These are phyloP conservation scores for Nakataea oryzae DNA, from an alignment of 2,329 filamentous ascomycete species.

Conservation along the genomic window DNA sequence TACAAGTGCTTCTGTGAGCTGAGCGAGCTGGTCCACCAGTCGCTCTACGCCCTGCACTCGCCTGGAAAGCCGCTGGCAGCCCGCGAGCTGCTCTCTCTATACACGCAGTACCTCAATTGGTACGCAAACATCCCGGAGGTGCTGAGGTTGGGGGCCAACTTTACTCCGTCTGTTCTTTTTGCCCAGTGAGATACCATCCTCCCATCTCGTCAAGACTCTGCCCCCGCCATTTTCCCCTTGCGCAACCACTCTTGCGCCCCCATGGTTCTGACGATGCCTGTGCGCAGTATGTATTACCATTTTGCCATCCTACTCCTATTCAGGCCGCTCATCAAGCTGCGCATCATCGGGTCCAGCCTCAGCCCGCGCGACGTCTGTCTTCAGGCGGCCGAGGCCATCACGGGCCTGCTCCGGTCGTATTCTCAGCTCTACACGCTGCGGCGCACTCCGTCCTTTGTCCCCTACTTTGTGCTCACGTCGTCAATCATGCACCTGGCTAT, in stretches of 20 bases:
- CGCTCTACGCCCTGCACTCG: slow-evolving; percentile 61
- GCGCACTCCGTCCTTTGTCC: slow-evolving; percentile 50
- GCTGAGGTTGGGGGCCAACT: slow-evolving; percentile 55
- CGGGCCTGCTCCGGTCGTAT: slow-evolving; percentile 44
- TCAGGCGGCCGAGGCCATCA: slow-evolving; percentile 49
- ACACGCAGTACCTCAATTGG: slow-evolving; percentile 62
- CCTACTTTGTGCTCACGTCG: slow-evolving; percentile 51
- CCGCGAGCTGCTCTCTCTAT: slow-evolving; percentile 50
- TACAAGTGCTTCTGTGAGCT: slow-evolving; percentile 62
- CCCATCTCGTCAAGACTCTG: neutral
- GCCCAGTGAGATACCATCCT: slow-evolving; percentile 48
- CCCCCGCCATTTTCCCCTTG: neutral
- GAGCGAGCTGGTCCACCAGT: slow-evolving; percentile 63
- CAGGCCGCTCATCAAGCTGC: slow-evolving; percentile 56
- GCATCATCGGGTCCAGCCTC: slow-evolving; percentile 52
- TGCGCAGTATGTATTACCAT: slow-evolving; percentile 56
- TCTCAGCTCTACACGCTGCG: slow-evolving; percentile 47
- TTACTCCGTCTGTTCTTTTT: slow-evolving; percentile 62
- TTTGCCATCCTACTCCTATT: slow-evolving; percentile 65
- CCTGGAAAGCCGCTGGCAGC: slow-evolving; percentile 56
- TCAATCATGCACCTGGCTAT: slow-evolving; percentile 51
- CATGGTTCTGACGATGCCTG: slow-evolving; percentile 4
- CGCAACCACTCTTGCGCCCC: neutral
- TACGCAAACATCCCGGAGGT: slow-evolving; percentile 57
- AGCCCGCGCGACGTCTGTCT: slow-evolving; percentile 56